Evolutionary conservation across 345 rosid species (phyloP), one percentile per base, ranked within the genome.

Genomic region (Litchi chinensis): DNA sequence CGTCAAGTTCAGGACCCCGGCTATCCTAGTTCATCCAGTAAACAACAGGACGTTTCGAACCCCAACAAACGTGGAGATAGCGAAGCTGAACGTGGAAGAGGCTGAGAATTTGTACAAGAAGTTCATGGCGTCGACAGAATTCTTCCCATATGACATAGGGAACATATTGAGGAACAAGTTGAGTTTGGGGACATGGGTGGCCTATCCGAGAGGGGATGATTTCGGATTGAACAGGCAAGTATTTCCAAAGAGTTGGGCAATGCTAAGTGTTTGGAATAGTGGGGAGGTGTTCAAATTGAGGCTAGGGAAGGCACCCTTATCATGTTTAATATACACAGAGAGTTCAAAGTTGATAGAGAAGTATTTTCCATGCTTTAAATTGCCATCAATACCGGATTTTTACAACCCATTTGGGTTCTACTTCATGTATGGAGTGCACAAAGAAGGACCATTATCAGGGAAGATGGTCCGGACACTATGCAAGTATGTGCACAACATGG

Each of bases 121-220:
- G 48, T 82, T 83, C 79, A 84, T 92, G 90, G 40, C 86, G 5
- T 80, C 88, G 19, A 73, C 88, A 1, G 97, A 92, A 68, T 88
- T 93, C 80, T 93, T 93, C 79, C 98, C 98, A 0, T 73, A 76
- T 0, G 98, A 93, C 79, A 90, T 93, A 24, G 89, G 86, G 5
- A 77, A 54, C 56, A 85, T 93, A 59, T 82, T 93, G 70, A 79
- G 86, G 57, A 90, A 90, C 86, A 87, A 84, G 83, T 81, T 91
- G 26, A 92, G 89, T 70, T 72, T 92, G n/a, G 98, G 98, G 32
- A 93, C 98, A n/a, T 93, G 95, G 93, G 83, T 88, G 78, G 93
- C 95, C 56, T 88, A 83, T 73, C 89, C 84, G 7, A 82, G 79
- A 59, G 88, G 83, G 26, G 28, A 60, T 3, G 81, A 86, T 48